phyloP scores from a whole-genome alignment of 1,284 basidiomycete genomes.

The Albatrellus sp. region DNA sequence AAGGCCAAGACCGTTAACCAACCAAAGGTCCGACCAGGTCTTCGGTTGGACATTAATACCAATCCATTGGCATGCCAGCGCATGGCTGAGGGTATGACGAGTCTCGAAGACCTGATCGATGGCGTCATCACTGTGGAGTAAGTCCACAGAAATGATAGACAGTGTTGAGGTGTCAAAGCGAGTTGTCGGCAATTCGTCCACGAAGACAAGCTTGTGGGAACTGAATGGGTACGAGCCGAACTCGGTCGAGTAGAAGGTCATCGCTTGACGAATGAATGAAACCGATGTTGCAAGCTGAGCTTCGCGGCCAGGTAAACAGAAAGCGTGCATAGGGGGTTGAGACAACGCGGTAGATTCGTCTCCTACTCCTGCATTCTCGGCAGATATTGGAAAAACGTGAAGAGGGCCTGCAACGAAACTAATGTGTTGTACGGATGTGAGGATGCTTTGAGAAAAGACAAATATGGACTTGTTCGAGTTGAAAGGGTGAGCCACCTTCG shows the following conservation, averaged over 20 bases:
- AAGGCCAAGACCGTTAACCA: constrained; percentile 85
- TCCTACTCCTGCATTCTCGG: constrained; percentile 31
- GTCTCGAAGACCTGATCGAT: constrained; percentile 94
- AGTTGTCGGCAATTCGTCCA: constrained; percentile 74
- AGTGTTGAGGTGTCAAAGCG: constrained; percentile 81
- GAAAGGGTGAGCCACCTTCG: constrained; percentile 83
- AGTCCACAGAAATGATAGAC: constrained; percentile 70
- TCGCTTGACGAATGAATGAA: constrained; percentile 73
- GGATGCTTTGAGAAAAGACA: constrained; percentile 79
- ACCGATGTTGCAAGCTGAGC: constrained; percentile 59
- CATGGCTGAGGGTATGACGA: constrained; percentile 76
- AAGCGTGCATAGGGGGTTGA: constrained; percentile 84
- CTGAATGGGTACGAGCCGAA: constrained; percentile 95
- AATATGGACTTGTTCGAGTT: constrained; percentile 93
- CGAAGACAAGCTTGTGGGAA: constrained; percentile 93
- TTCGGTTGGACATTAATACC: constrained; percentile 95
- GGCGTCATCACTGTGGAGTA: constrained; percentile 79
- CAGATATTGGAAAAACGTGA: constrained; percentile 63
- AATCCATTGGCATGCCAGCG: constrained; percentile 92
- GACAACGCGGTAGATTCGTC: constrained; percentile 53
- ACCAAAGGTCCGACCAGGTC: constrained; percentile 93
- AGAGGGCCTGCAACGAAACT: constrained; percentile 95
- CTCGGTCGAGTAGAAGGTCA: constrained; percentile 87
- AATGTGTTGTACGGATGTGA: constrained; percentile 92
- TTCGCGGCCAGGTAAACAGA: constrained; percentile 85